A percentile compares a stretch with the other conserved stretches of the same genome.
Evolutionary conservation across 2,329 filamentous ascomycete genomes (phyloP).

Genomic region (Trichoderma sp.): DNA sequence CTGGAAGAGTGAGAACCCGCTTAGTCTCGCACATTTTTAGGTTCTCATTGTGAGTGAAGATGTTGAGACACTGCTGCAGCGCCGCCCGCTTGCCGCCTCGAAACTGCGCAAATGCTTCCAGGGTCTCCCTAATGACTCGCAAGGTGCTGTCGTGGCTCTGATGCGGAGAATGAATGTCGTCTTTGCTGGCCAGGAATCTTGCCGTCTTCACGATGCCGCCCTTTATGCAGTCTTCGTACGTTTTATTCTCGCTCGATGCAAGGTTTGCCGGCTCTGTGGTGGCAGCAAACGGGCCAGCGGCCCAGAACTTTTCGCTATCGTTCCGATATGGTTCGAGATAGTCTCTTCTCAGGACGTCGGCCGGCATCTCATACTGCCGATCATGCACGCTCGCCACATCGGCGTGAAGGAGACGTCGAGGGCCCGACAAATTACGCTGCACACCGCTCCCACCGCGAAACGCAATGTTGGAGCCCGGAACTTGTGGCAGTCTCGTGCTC

Average conservation of each 20-base stretch:
- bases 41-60: conserved; percentile 40
- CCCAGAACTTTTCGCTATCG: conserved; percentile 8
- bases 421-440: background rate
- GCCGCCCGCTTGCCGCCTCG: conserved; percentile 46
- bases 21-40: conserved; percentile 35
- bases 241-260: conserved; percentile 34
- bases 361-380: conserved; percentile 11
- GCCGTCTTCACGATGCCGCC: conserved; percentile 25
- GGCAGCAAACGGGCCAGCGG: background rate
- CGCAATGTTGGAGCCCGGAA: conserved; percentile 22
- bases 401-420: conserved; percentile 8
- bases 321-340: conserved; percentile 8
- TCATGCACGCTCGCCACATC: conserved; percentile 14
- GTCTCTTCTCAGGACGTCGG: background rate
- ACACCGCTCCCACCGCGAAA: background rate
- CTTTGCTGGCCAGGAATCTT: conserved; percentile 2
- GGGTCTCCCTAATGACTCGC: conserved; percentile 19
- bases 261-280: conserved; percentile 30
- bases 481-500: conserved; percentile 30
- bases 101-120: conserved; percentile 33
- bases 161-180: background rate
- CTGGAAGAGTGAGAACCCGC: conserved; percentile 38
- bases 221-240: conserved; percentile 36
- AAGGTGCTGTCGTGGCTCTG: background rate
- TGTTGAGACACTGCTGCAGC: conserved; percentile 42